Percentiles rank a stretch among this genome's conserved stretches.
Evolutionary conservation across 1,284 basidiomycete species (phyloP).

Genomic region (Ganoderma boninense): DNA sequence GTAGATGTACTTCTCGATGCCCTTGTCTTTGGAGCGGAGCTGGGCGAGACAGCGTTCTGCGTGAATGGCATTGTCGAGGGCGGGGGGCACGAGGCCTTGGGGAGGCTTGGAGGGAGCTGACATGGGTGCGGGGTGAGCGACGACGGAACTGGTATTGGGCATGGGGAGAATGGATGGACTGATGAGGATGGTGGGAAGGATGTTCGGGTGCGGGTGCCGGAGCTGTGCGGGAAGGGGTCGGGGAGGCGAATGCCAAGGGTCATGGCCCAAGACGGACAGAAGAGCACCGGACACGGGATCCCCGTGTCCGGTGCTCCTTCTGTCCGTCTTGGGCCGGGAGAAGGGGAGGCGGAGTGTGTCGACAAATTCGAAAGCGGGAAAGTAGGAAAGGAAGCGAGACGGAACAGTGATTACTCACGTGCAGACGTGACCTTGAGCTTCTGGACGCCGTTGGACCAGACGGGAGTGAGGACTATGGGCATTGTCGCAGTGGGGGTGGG

Average conservation of each 20-base stretch:
- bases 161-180: neutral
- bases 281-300: slow-evolving; percentile 23
- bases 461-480: slow-evolving; percentile 75
- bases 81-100: slow-evolving; percentile 72
- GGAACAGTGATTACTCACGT: slow-evolving; percentile 50
- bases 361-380: slow-evolving; percentile 14
- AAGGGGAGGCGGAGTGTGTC: slow-evolving; percentile 1
- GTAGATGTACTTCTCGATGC: slow-evolving; percentile 86
- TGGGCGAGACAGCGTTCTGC: slow-evolving; percentile 70
- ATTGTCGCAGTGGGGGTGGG: slow-evolving; percentile 42
- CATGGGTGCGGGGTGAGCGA: slow-evolving; percentile 50
- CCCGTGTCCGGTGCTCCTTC: no score
- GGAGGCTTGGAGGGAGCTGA: slow-evolving; percentile 44
- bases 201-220: neutral
- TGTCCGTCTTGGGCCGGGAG: no score
- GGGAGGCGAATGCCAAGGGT: neutral
- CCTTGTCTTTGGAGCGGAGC: slow-evolving; percentile 76
- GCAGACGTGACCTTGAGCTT: slow-evolving; percentile 68
- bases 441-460: slow-evolving; percentile 72
- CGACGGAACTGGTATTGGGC: slow-evolving; percentile 4
- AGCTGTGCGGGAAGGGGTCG: slow-evolving; percentile 3
- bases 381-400: slow-evolving; percentile 15
- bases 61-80: slow-evolving; percentile 64
- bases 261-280: neutral
- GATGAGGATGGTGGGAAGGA: slow-evolving; percentile 9